phyloP scores from a whole-genome alignment of 176 grass and related monocot species.

The Oryza coarctata region DNA sequence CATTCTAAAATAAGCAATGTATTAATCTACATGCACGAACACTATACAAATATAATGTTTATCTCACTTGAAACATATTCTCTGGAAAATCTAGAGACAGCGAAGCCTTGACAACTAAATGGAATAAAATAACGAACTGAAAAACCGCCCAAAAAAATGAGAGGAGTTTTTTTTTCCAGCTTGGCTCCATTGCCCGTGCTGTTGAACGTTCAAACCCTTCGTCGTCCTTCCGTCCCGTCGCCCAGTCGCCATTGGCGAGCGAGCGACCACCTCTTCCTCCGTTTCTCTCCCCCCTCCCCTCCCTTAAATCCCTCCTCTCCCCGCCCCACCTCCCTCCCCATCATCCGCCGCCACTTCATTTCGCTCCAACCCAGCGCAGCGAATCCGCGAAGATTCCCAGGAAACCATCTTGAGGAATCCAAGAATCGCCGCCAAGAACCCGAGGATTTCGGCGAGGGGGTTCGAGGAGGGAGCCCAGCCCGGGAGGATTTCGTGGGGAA shows the following conservation, averaged over 20 bases:
- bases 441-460: not conserved
- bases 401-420: conserved; percentile 33
- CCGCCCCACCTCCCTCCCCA: not conserved
- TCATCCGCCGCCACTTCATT: no score
- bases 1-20: no score
- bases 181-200: conserved; percentile 3
- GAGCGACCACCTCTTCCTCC: conserved; percentile 34
- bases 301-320: conserved; percentile 51
- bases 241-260: conserved; percentile 54
- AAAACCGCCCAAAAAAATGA: not conserved
- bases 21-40: no score
- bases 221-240: not conserved
- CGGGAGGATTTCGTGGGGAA: not conserved
- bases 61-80: no score
- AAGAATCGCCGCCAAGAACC: not conserved
- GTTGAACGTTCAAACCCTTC: conserved; percentile 56
- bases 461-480: not conserved
- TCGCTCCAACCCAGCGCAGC: not conserved
- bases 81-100: no score
- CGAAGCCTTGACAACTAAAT: no score
- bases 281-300: not conserved
- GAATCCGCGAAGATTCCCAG: conserved; percentile 22
- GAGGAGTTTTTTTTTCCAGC: not conserved
- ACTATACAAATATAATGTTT: no score
- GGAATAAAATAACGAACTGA: not conserved